Percentiles rank a stretch among this genome's conserved stretches.
phyloP scores from a whole-genome alignment of 2,329 filamentous ascomycete species.

The Neonectria punicea region DNA sequence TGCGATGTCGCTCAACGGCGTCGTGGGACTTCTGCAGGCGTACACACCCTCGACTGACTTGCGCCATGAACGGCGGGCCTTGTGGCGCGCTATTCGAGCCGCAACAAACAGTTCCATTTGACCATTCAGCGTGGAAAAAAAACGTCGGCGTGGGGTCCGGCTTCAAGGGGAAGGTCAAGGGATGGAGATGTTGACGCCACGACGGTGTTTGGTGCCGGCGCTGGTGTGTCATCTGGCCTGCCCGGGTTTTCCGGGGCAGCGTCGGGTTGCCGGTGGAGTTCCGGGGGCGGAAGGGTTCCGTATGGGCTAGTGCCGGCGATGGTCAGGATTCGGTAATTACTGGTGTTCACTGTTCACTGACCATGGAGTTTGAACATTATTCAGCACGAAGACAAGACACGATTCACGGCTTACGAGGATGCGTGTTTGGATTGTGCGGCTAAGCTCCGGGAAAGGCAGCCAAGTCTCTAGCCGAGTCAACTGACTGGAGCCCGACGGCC shows the following conservation, averaged over 20 bases:
- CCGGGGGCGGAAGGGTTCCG: slow-evolving; percentile 18
- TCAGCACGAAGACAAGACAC: slow-evolving; percentile 6
- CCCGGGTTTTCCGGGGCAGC: slow-evolving; percentile 1
- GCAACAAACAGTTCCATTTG: slow-evolving; percentile 28
- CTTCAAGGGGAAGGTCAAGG: not conserved
- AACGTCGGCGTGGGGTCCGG: not conserved
- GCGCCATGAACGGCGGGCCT: slow-evolving; percentile 37
- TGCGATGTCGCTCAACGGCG: slow-evolving; percentile 26
- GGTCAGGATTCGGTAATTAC: not conserved
- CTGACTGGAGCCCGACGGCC: not conserved
- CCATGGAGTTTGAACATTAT: slow-evolving; percentile 6
- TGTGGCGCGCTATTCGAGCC: slow-evolving; percentile 33
- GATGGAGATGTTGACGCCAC: slow-evolving; percentile 20
- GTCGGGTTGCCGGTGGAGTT: not conserved
- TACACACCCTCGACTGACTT: slow-evolving; percentile 34
- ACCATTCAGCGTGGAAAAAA: not conserved
- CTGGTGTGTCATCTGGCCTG: slow-evolving; percentile 6
- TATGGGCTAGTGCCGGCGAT: slow-evolving; percentile 2
- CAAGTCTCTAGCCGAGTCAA: not conserved
- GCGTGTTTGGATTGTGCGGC: slow-evolving; percentile 4
- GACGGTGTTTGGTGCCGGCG: not conserved
- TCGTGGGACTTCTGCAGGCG: slow-evolving; percentile 37
- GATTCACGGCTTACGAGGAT: not conserved
- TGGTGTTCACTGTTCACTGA: not conserved
- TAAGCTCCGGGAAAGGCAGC: slow-evolving; percentile 12